Percentiles rank a stretch among this genome's conserved stretches.
These are phyloP conservation scores for Lachancea waltii DNA, from an alignment of 805 yeast genomes.

Conservation along the genomic window DNA sequence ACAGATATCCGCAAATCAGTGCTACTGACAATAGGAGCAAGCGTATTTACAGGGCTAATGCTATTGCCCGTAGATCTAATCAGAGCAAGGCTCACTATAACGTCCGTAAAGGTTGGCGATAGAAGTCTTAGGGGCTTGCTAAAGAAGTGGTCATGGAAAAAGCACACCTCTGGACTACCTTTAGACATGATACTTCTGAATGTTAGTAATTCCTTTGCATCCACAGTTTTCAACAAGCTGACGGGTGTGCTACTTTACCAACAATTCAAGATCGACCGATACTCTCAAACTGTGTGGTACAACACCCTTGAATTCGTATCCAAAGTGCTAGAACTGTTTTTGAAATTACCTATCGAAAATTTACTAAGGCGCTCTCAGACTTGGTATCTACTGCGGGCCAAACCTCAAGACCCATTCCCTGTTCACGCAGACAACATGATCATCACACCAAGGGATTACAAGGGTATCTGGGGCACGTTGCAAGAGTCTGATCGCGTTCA, in stretches of 20 bases:
- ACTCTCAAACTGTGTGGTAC: conserved; percentile 54
- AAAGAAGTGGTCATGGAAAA: conserved; percentile 36
- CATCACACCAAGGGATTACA: conserved; percentile 50
- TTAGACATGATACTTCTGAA: conserved; percentile 59
- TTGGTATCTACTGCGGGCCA: conserved; percentile 43
- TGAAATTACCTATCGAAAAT: conserved; percentile 84
- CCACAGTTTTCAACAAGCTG: conserved; percentile 54
- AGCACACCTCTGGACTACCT: conserved; percentile 48
- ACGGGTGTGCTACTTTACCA: conserved; percentile 60
- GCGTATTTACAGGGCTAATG: conserved; percentile 62
- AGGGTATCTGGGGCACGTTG: conserved; percentile 48
- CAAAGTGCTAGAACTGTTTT: conserved; percentile 61
- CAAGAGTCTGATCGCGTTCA: conserved; percentile 39
- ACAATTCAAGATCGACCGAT: conserved; percentile 58
- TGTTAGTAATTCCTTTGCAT: conserved; percentile 52
- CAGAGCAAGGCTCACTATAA: conserved; percentile 67
- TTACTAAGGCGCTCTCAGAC: conserved; percentile 79
- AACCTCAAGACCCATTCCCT: conserved; percentile 33
- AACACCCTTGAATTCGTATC: conserved; percentile 52
- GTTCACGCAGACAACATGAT: conserved; percentile 46
- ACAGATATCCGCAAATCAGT: conserved; percentile 69
- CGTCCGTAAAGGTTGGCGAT: conserved; percentile 43
- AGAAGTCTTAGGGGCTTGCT: conserved; percentile 72
- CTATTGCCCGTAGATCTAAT: conserved; percentile 79
- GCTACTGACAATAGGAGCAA: conserved; percentile 59